These are phyloP conservation scores for Tuber umbilicatum DNA, from an alignment of 495 filamentous ascomycete genomes.

Conservation along the genomic window DNA sequence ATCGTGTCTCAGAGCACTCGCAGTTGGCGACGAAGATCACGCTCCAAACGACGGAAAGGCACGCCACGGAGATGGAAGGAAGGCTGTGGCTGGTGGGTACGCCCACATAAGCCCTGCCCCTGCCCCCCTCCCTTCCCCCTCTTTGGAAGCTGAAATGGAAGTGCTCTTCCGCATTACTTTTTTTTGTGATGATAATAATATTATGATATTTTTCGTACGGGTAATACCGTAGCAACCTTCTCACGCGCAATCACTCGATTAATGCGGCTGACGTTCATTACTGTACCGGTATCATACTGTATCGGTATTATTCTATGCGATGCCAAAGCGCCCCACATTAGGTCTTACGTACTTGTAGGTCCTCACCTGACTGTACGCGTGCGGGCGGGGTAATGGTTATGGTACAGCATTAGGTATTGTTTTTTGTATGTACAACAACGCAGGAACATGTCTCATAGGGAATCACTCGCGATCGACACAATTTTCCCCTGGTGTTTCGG, in stretches of 20 bases:
- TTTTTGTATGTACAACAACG: background rate
- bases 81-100: background rate
- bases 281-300: background rate
- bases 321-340: background rate
- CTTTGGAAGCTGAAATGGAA: background rate
- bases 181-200: background rate
- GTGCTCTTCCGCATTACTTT: background rate
- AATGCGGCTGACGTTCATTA: background rate
- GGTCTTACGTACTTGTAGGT: background rate
- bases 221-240: background rate
- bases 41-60: background rate
- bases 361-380: background rate
- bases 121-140: background rate
- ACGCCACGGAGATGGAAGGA: background rate
- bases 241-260: background rate
- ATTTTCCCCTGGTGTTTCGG: background rate
- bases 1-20: background rate
- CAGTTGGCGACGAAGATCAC: background rate
- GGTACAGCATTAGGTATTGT: background rate
- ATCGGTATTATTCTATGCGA: background rate
- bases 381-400: background rate
- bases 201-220: background rate
- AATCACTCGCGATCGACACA: conserved; percentile 1
- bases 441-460: conserved; percentile 4
- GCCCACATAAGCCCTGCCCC: background rate